Base-by-base conservation (phyloP, 768 basidiomycete genomes). In the Mycena maculata region DNA sequence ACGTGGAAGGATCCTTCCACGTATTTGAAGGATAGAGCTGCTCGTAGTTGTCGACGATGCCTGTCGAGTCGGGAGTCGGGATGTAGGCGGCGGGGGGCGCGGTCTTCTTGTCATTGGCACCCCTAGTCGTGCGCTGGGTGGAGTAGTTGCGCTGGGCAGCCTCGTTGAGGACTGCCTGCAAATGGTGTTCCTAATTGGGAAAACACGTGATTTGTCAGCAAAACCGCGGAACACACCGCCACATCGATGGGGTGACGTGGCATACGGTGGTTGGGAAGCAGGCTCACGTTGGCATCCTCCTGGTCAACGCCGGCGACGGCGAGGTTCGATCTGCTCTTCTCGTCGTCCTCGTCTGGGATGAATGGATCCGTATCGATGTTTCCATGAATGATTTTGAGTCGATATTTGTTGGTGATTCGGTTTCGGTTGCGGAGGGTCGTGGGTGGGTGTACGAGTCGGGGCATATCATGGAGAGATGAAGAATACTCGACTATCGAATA, bases 41-140 rank as follows among this genome's bases (percentile, higher is more conserved):
- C 16, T 87, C 87, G 77, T 94, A 96, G 74, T 95, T 90, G 39
- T 87, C 86, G 57, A 93, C 90, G 70, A 93, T 71, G 57, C 95
- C 95, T 3, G 91, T 92, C 1, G 94, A 95, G 76, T 97, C 95
- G 0, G 98, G 96, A 5, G 93, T 97, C 4, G 98, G 98, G 73
- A 99, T 99, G 80, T 87, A 94, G 0, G 91, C 92, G 57, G 86
- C 84, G 54, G 86, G 84, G 18, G 79, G 79, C 72, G 82, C 63
- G 60, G 41, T 18, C 30, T 71, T 71, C 65, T 71, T 71, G 53
- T 71, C 69, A 33, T 59, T 59, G 2, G 61, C 38, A 25, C 61
- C 59, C 48, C 69, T 18, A 6, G 65, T 64, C 41, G 69, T 39
- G 3, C 69, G 69, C 41, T 54, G 58, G 16, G 65, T 56, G 0